Percentiles rank a stretch among this genome's conserved stretches.
Evolutionary conservation across 2,329 filamentous ascomycete species (phyloP).

Genomic region (Beauveria pseudobassiana): DNA sequence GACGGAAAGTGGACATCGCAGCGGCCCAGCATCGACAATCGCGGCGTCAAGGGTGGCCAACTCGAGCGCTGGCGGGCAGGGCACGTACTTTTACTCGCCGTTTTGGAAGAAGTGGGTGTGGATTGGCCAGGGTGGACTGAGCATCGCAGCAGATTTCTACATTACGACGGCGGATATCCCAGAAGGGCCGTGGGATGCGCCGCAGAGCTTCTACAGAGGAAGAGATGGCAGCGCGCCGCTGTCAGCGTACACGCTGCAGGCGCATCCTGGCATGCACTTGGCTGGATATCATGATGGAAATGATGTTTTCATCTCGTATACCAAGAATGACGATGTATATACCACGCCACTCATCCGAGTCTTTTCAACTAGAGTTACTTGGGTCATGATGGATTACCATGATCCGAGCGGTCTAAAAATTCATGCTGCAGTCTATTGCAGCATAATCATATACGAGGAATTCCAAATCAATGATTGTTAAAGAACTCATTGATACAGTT

Average conservation of each 20-base stretch:
- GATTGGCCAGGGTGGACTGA: constrained; percentile 16
- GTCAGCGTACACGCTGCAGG: constrained; percentile 12
- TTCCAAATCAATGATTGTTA: too few relatives aligned
- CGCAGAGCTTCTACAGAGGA: constrained; percentile 11
- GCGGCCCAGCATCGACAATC: constrained; percentile 13
- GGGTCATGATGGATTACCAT: too few relatives aligned
- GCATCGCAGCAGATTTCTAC: constrained; percentile 16
- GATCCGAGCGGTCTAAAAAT: too few relatives aligned
- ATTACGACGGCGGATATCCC: constrained; percentile 16
- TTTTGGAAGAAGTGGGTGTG: constrained; percentile 16
- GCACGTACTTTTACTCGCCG: constrained; percentile 18
- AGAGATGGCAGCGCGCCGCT: constrained; percentile 6
- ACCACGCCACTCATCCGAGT: constrained; percentile 4
- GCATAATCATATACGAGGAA: too few relatives aligned
- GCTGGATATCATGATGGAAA: constrained; percentile 7
- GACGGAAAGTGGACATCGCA: constrained; percentile 13
- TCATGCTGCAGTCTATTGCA: too few relatives aligned
- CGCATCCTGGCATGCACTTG: constrained; percentile 12
- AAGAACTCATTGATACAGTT: too few relatives aligned
- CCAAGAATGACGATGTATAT: constrained; percentile 9
- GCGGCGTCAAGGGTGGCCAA: constrained; percentile 13
- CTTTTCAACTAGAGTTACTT: constrained; percentile 1
- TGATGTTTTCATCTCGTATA: constrained; percentile 8
- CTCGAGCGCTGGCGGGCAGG: constrained; percentile 18
- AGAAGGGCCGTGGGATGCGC: constrained; percentile 11